Evolutionary conservation across 2,329 filamentous ascomycete genomes (phyloP), one percentile per base, ranked within the genome.

Genomic region (Cladophialophora exuberans): DNA sequence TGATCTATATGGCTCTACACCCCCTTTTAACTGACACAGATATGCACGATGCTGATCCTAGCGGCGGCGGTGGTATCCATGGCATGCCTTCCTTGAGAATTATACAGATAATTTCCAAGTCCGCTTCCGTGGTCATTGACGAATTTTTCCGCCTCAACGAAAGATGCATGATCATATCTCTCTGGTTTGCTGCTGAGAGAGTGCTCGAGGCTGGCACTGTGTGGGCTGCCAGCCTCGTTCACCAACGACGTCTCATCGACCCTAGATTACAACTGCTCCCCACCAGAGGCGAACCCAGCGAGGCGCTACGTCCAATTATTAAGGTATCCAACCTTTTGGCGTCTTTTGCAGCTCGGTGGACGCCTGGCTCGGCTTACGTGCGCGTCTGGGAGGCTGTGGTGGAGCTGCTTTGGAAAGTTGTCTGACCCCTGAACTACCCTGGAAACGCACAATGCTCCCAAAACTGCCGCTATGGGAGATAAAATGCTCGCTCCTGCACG

Each of bases 1-100:
- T 9, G n/a, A 42, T 56, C 17, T 56, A 56, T 28, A n/a, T 45
- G 10, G 48, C 54, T 26, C 22, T 56, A 20, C 48, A 52, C 38
- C 42, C 48, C 5, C 31, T 47, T 9, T 35, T 52, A 6, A 56
- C 48, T 17, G 17, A 41, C 6, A 20, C 26, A 28, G 53, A 56
- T 30, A 35, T 7, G n/a, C 31, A 35, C 4, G 33, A 6, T n/a
- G n/a, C n/a, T n/a, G n/a, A n/a, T n/a, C n/a, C n/a, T n/a, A n/a
- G n/a, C n/a, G n/a, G n/a, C n/a, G n/a, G 25, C n/a, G 17, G 22
- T 33, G 41, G 22, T 4, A 33, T 25, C 3, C 22, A 43, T 7
- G 30, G 48, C 31, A n/a, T 25, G n/a, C 25, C 26, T 15, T 30
- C 39, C n/a, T 31, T 35, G 2, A 33, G 54, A 31, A 20, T 56